Conservation (phyloP, 2,329 filamentous ascomycete genomes). For the Cryoendolithus antarcticus region DNA sequence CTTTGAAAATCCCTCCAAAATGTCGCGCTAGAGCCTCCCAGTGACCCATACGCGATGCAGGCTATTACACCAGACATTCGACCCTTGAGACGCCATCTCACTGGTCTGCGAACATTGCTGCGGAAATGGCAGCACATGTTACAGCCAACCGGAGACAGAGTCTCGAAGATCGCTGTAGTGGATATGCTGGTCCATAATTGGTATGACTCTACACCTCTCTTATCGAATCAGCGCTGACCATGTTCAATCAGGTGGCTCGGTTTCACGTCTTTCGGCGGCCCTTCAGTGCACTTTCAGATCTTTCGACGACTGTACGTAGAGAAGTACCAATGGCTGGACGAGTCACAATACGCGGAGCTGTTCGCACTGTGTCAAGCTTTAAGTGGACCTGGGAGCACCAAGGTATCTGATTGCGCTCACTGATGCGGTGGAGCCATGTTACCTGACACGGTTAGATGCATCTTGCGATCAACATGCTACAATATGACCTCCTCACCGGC, state of each 20-base stretch:
- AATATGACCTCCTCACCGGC: constrained; percentile 46
- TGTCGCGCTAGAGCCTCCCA: too few species aligned
- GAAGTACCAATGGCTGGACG: constrained; percentile 50
- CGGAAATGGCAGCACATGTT: constrained; percentile 2
- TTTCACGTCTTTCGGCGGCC: constrained; percentile 32
- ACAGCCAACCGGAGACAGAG: background rate
- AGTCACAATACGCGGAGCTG: constrained; percentile 57
- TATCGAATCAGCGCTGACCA: too few species aligned
- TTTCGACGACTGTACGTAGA: constrained; percentile 50
- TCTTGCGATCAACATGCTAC: constrained; percentile 55
- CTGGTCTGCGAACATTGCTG: too few species aligned
- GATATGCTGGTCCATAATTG: constrained; percentile 14
- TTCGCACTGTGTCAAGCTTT: constrained; percentile 58
- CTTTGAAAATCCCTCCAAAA: too few species aligned
- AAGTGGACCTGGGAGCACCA: constrained; percentile 56
- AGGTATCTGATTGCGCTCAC: constrained; percentile 33
- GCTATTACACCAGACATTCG: too few species aligned
- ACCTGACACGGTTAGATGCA: constrained; percentile 44
- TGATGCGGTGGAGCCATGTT: too few species aligned
- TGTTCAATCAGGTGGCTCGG: constrained; percentile 5
- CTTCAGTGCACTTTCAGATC: constrained; percentile 59
- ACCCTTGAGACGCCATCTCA: too few species aligned
- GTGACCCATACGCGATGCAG: too few species aligned
- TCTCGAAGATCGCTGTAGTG: constrained; percentile 1
- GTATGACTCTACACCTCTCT: constrained; percentile 1